phyloP scores from a whole-genome alignment of 352 stramenopile genomes.

The Globisporangium heterothallicum region DNA sequence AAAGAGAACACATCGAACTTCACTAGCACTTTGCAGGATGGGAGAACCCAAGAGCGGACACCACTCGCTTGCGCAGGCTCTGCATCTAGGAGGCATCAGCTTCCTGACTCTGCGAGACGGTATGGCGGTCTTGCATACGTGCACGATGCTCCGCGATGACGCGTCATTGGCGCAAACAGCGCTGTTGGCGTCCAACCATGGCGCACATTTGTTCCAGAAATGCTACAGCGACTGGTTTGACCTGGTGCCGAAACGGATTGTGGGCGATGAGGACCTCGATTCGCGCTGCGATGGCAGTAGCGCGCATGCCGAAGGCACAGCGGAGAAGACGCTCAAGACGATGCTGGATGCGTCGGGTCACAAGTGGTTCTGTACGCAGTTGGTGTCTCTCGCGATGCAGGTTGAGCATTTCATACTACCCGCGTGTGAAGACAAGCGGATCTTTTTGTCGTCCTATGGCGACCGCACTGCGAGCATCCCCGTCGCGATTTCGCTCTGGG shows the following conservation, averaged over 20 bases:
- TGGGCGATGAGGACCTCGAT: not conserved
- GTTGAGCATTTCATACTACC: conserved; percentile 6
- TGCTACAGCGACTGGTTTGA: conserved; percentile 7
- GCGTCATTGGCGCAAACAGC: not conserved
- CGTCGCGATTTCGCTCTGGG: conserved; percentile 5
- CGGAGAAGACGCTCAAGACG: not conserved
- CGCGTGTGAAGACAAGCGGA: not conserved
- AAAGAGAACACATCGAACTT: not conserved
- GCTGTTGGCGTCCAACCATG: not conserved
- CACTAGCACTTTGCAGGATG: not conserved
- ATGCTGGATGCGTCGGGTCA: not conserved
- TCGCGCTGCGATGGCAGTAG: not conserved
- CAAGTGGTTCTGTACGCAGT: not conserved
- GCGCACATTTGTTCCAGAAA: not conserved
- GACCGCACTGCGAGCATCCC: conserved; percentile 2
- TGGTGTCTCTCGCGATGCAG: not conserved
- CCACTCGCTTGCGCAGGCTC: not conserved
- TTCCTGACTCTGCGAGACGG: conserved; percentile 1
- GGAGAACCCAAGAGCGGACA: not conserved
- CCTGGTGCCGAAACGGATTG: conserved; percentile 1
- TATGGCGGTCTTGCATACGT: not conserved
- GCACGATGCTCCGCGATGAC: not conserved
- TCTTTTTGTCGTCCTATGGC: conserved; percentile 4
- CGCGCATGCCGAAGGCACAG: conserved; percentile 4
- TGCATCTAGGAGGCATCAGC: not conserved